Conservation (phyloP, 2,329 filamentous ascomycete species). For the Grosmannia penicillata region DNA sequence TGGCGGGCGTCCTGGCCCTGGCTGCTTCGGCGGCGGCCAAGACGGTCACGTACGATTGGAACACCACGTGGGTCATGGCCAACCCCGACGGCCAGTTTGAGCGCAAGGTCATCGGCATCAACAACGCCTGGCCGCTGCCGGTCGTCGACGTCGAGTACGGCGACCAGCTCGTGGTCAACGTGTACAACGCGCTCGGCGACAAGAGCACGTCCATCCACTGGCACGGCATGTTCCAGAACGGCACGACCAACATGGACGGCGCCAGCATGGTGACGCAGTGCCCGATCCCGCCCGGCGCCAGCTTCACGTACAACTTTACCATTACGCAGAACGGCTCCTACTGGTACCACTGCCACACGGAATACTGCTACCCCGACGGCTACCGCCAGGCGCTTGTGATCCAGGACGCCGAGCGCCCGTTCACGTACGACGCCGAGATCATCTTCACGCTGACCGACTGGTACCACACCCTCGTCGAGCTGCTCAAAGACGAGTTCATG, state of each 20-base stretch:
- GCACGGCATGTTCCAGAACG: conserved; percentile 56
- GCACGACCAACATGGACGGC: conserved; percentile 59
- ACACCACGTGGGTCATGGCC: conserved; percentile 54
- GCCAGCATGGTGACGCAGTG: conserved; percentile 52
- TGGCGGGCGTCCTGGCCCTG: conserved; percentile 5
- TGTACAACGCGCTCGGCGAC: conserved; percentile 45
- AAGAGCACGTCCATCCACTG: conserved; percentile 51
- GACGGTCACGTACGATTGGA: conserved; percentile 47
- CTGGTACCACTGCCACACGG: conserved; percentile 62
- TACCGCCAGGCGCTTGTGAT: conserved; percentile 7
- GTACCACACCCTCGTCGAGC: conserved; percentile 47
- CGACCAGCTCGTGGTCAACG: conserved; percentile 44
- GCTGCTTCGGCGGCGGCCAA: conserved; percentile 16
- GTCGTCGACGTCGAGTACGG: conserved; percentile 46
- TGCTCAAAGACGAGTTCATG: conserved; percentile 33
- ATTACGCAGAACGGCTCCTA: conserved; percentile 49
- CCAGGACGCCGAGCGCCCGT: conserved; percentile 45
- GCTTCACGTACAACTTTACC: conserved; percentile 55
- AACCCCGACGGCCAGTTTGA: conserved; percentile 55
- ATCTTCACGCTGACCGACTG: conserved; percentile 53
- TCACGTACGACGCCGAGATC: conserved; percentile 47
- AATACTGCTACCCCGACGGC: conserved; percentile 56
- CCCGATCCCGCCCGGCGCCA: conserved; percentile 43
- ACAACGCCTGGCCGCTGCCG: conserved; percentile 61
- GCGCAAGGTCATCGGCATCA: conserved; percentile 61